A percentile compares a stretch with the other conserved stretches of the same genome.
These are phyloP conservation scores for Fraxinus floribunda DNA, from an alignment of 305 asterid genomes.

Conservation along the genomic window DNA sequence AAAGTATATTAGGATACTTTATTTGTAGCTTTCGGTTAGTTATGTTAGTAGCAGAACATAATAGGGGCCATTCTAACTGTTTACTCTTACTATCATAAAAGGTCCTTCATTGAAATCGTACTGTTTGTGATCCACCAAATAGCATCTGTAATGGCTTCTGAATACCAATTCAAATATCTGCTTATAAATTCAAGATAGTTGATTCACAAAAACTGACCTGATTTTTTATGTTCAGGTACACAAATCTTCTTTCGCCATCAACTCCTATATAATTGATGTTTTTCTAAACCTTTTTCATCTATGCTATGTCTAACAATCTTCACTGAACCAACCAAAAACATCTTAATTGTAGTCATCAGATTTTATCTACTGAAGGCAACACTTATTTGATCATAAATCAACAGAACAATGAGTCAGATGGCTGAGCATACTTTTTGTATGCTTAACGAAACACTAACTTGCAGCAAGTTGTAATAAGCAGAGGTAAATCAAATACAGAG, in stretches of 20 bases:
- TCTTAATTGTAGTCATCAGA: background rate
- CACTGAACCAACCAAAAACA: background rate
- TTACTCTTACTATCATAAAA: background rate
- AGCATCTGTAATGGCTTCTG: background rate
- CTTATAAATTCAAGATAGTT: background rate
- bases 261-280: background rate
- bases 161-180: background rate
- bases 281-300: background rate
- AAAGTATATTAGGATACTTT: background rate
- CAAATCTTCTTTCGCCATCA: conserved; percentile 7
- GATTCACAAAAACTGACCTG: background rate
- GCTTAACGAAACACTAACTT: background rate
- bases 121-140: background rate
- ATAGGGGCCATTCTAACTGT: background rate
- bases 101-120: background rate
- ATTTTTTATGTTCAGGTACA: background rate
- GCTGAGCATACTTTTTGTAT: background rate
- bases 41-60: background rate
- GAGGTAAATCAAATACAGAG: background rate
- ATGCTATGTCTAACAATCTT: background rate
- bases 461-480: background rate
- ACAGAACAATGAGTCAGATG: background rate
- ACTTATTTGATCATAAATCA: background rate
- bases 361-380: background rate
- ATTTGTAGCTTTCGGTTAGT: background rate